phyloP scores from a whole-genome alignment of 768 basidiomycete genomes.

The Sarcodon aspratus region DNA sequence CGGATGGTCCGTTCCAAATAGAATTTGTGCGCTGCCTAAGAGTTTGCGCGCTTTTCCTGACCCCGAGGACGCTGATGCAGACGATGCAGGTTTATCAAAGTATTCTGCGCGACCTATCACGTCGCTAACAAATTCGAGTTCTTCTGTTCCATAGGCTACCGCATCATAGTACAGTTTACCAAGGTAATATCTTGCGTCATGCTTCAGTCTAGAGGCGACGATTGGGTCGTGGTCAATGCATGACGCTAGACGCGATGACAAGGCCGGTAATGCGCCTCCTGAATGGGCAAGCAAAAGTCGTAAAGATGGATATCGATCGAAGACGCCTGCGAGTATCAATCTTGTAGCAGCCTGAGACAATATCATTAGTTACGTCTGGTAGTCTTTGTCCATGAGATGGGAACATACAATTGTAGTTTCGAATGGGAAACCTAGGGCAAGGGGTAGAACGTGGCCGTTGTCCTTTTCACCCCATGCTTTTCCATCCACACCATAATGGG shows the following conservation, averaged over 20 bases:
- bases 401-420: slow-evolving; percentile 74
- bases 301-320: slow-evolving; percentile 70
- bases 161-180: slow-evolving; percentile 77
- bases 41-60: slow-evolving; percentile 11
- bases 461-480: slow-evolving; percentile 64
- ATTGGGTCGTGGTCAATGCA: slow-evolving; percentile 81
- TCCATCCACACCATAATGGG: slow-evolving; percentile 75
- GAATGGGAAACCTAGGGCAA: slow-evolving; percentile 83
- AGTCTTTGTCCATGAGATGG: neutral
- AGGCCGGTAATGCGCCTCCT: slow-evolving; percentile 72
- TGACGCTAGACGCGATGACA: slow-evolving; percentile 77
- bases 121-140: slow-evolving; percentile 68
- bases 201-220: slow-evolving; percentile 60
- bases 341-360: slow-evolving; percentile 51
- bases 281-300: slow-evolving; percentile 80
- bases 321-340: slow-evolving; percentile 68
- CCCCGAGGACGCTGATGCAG: slow-evolving; percentile 7
- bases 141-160: slow-evolving; percentile 82
- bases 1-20: slow-evolving; percentile 85
- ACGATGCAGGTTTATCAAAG: slow-evolving; percentile 23
- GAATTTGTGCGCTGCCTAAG: slow-evolving; percentile 44
- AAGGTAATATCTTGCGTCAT: slow-evolving; percentile 79
- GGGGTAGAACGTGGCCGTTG: slow-evolving; percentile 82
- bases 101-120: slow-evolving; percentile 44
- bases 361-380: neutral